A percentile compares a stretch with the other conserved stretches of the same genome.
Evolutionary conservation across 495 filamentous ascomycete species (phyloP).

Genomic region (Penicillium tannophilum): DNA sequence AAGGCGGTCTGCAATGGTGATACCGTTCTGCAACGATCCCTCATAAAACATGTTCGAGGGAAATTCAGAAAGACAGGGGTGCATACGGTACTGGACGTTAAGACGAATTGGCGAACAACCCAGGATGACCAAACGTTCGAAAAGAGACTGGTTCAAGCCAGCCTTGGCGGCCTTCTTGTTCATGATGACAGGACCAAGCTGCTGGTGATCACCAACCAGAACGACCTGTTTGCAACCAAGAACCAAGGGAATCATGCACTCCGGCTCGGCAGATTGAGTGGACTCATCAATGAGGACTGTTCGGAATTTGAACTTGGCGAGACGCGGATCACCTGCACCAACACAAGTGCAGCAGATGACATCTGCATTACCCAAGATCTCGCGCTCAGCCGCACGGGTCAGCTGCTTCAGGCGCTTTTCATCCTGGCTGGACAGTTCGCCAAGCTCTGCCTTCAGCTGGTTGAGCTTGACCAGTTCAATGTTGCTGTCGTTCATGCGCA

Average conservation of each 20-base stretch:
- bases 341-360: conserved; percentile 99
- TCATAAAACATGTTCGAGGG: conserved; percentile 99
- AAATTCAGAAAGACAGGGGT: conserved; percentile 96
- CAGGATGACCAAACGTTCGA: conserved; percentile 93
- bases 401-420: conserved; percentile 98
- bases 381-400: conserved; percentile 89
- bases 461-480: conserved; percentile 88
- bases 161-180: conserved; percentile 99
- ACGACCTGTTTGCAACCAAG: conserved; percentile 98
- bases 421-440: conserved; percentile 92
- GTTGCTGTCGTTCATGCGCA: conserved; percentile 95
- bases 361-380: conserved; percentile 94
- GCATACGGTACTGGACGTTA: conserved; percentile 99
- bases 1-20: conserved; percentile 84
- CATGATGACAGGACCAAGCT: conserved; percentile 99
- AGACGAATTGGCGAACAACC: conserved; percentile 91
- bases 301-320: conserved; percentile 95
- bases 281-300: conserved; percentile 98
- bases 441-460: conserved; percentile 87
- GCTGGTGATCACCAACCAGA: conserved; percentile 96
- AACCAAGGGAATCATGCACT: conserved; percentile 98
- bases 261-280: conserved; percentile 97
- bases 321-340: conserved; percentile 92
- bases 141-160: conserved; percentile 94
- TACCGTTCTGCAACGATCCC: conserved; percentile 94